phyloP scores from a whole-genome alignment of 2,329 filamentous ascomycete species.

The Fusarium proliferatum region DNA sequence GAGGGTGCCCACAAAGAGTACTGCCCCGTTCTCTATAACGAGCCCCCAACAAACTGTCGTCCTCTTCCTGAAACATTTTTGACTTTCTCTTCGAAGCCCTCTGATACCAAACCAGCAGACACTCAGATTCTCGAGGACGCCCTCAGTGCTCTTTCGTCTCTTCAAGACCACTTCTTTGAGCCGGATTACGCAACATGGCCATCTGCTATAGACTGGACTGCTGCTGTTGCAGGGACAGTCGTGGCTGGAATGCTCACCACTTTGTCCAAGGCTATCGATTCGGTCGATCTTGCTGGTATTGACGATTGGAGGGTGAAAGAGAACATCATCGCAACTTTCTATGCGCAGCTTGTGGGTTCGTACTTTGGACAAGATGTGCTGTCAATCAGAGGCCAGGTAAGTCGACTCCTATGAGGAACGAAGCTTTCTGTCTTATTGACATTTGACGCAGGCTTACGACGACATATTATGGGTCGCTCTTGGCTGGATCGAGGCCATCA shows the following conservation, averaged over 20 bases:
- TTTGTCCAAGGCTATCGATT: conserved; percentile 70
- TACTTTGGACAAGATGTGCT: conserved; percentile 90
- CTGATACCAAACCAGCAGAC: conserved; percentile 22
- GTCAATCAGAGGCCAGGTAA: conserved; percentile 70
- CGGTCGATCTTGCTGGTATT: conserved; percentile 48
- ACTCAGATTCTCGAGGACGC: conserved; percentile 58
- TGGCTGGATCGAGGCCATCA: conserved; percentile 85
- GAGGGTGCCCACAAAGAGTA: conserved; percentile 22
- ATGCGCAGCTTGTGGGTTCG: conserved; percentile 78
- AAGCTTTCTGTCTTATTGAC: background rate
- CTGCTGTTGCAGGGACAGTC: conserved; percentile 84
- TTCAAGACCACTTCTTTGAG: conserved; percentile 84
- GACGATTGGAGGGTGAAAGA: conserved; percentile 67
- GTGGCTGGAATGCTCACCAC: conserved; percentile 78
- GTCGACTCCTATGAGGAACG: background rate
- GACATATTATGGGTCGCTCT: conserved; percentile 97
- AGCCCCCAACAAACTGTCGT: conserved; percentile 31
- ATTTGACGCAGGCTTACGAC: conserved; percentile 76
- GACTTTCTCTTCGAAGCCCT: conserved; percentile 18
- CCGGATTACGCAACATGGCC: conserved; percentile 86
- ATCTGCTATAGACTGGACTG: conserved; percentile 90
- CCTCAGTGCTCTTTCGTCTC: conserved; percentile 73
- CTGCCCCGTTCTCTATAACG: conserved; percentile 40
- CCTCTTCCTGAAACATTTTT: conserved; percentile 39
- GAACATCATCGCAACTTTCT: conserved; percentile 86